These are phyloP conservation scores for Pelargonium exstipulatum DNA, from an alignment of 441 rosid species.

Conservation along the genomic window DNA sequence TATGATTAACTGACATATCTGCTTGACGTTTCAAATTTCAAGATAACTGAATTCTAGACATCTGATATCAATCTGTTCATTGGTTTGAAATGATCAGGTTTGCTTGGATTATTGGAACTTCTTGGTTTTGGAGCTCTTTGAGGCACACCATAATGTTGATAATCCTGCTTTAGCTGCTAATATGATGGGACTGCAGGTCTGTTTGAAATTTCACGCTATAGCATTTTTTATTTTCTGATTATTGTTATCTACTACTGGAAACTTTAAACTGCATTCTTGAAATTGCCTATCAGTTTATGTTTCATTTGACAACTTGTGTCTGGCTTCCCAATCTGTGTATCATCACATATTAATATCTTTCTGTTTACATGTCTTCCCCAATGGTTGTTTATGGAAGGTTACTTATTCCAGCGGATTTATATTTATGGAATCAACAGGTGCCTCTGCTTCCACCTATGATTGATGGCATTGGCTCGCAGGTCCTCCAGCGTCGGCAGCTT, in stretches of 20 bases:
- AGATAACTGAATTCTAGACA: not conserved
- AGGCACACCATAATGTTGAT: conserved; percentile 76
- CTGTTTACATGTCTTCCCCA: not conserved
- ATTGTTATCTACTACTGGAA: no score
- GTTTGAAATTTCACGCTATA: not conserved
- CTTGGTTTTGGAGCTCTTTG: conserved; percentile 86
- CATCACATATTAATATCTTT: not conserved
- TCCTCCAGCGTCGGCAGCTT: conserved; percentile 86
- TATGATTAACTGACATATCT: conserved; percentile 17
- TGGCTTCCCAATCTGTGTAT: no score
- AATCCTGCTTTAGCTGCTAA: conserved; percentile 69
- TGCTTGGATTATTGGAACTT: conserved; percentile 99
- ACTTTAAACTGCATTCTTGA: not conserved
- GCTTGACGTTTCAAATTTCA: conserved; percentile 5
- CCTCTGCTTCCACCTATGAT: conserved; percentile 71
- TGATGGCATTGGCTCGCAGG: conserved; percentile 80
- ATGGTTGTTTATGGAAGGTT: conserved; percentile 10
- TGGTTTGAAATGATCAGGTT: conserved; percentile 47
- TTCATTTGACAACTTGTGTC: no score
- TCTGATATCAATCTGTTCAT: not conserved
- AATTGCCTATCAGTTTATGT: no score
- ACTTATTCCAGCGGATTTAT: conserved; percentile 16
- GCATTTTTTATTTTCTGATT: no score
- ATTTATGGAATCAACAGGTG: conserved; percentile 41
- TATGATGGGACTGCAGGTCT: conserved; percentile 88